These are phyloP conservation scores for Linnemannia schmuckeri DNA, from an alignment of 192 early-diverging fungal genomes.

Conservation along the genomic window DNA sequence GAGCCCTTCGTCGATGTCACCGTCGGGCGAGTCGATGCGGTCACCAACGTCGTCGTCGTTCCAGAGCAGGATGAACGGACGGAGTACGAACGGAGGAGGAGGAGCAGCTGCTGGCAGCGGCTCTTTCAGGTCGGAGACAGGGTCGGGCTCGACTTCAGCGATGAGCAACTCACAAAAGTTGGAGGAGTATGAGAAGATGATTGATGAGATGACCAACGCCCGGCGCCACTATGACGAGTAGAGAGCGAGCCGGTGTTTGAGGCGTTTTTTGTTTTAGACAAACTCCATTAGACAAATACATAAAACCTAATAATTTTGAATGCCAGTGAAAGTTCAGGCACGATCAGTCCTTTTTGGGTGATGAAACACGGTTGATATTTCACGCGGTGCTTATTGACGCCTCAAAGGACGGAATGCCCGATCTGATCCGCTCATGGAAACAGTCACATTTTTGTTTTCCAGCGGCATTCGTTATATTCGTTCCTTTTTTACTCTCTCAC, in stretches of 20 bases:
- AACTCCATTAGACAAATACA: neutral
- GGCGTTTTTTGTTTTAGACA: neutral
- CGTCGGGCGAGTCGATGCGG: neutral
- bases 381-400: too few relatives aligned
- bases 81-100: neutral
- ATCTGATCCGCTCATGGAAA: too few relatives aligned
- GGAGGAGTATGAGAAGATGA: conserved; percentile 50
- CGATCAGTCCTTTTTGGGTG: too few relatives aligned
- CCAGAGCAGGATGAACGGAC: neutral
- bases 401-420: too few relatives aligned
- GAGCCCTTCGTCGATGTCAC: neutral
- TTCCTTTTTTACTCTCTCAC: too few relatives aligned
- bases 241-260: neutral
- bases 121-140: neutral
- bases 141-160: neutral
- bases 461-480: too few relatives aligned
- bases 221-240: conserved; percentile 30
- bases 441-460: too few relatives aligned
- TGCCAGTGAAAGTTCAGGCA: too few relatives aligned
- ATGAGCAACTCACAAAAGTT: conserved; percentile 34
- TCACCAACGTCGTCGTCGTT: neutral
- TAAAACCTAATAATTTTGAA: neutral
- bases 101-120: neutral
- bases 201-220: conserved; percentile 45
- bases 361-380: too few relatives aligned